Percentiles rank a stretch among this genome's conserved stretches.
Conservation (phyloP, 257 asterid species). For the Agastache rugosa region DNA sequence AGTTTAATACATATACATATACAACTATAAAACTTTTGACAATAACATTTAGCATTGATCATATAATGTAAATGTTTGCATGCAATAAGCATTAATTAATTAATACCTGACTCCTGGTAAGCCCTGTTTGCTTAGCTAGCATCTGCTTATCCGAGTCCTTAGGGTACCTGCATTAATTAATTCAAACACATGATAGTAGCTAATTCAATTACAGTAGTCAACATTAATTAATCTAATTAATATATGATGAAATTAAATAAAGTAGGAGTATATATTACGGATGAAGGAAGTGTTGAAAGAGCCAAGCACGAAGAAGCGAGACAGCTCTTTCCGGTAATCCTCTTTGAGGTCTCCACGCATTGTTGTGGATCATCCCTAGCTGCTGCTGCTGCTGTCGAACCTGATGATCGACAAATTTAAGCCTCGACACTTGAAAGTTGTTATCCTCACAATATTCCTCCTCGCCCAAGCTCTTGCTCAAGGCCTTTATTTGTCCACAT, state of each 20-base stretch:
- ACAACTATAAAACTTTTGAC: no score
- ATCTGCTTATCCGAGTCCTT: constrained; percentile 74
- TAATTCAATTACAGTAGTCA: no score
- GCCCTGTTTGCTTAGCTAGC: constrained; percentile 83
- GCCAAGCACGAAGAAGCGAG: constrained; percentile 87
- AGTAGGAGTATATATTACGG: no score
- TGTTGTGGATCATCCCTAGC: constrained; percentile 63
- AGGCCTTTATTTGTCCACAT: constrained; percentile 51
- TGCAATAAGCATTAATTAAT: background rate
- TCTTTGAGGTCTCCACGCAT: constrained; percentile 80
- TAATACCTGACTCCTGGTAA: constrained; percentile 83
- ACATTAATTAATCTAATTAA: no score
- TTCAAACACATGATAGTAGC: constrained; percentile 2
- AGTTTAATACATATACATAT: no score
- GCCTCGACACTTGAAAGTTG: constrained; percentile 48
- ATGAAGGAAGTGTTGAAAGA: constrained; percentile 80
- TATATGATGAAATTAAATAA: no score
- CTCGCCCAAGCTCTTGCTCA: constrained; percentile 58
- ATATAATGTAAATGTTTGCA: background rate
- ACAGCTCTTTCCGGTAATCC: constrained; percentile 81
- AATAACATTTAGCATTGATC: no score
- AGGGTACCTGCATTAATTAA: constrained; percentile 60
- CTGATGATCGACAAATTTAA: constrained; percentile 47
- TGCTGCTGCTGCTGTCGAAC: constrained; percentile 43
- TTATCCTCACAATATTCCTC: constrained; percentile 32